Base-by-base conservation (phyloP, 345 rosid species). In the Passiflora organensis region DNA sequence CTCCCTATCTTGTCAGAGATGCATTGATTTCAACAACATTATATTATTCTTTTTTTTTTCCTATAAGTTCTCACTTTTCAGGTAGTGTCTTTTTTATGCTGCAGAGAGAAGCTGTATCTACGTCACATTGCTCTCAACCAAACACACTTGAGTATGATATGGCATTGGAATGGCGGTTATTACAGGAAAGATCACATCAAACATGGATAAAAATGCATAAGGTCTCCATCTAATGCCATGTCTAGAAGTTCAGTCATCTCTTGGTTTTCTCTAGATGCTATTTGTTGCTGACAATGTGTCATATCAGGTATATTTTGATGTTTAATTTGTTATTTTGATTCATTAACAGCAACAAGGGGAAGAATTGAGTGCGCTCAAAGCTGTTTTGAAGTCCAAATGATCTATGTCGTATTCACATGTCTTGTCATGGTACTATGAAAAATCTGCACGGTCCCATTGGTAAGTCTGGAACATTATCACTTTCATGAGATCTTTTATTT, bases 91-190 rank as follows among this genome's bases (percentile, higher is more conserved):
- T 36, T 6, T 10, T 50, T 16, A 19, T 21, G 6, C 34, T 51
- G 53, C 72, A 94, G 99, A 82, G 73, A 72, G 84, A 80, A 60
- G 84, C 90, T 1, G 80, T 87, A 52, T 78, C 96, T 71, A 87
- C 93, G 48, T 85, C 99, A 28, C 99, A 85, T 77, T 82, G 80
- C 66, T 76, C 96, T 67, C 97, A 94, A 68, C 83, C 88, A 12
- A 94, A 94, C 69, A 85, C 82, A 24, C 55, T 89, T 65, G 97
- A 83, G 70, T 87, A 70, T 75, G 96, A 89, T 32, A 72, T 89
- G 96, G 95, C 97, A 17, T 42, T 82, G 74, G 97, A 83, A 11
- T 94, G 99, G 99, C 64, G 75, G 47, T 63, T 87, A 60, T 80
- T 59, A 43, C 79, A 69, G 63, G 79, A 80, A 51, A 82, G 78